Evolutionary conservation across 2,329 filamentous ascomycete genomes (phyloP), one percentile per base, ranked within the genome.

Genomic region (Fusarium udum): DNA sequence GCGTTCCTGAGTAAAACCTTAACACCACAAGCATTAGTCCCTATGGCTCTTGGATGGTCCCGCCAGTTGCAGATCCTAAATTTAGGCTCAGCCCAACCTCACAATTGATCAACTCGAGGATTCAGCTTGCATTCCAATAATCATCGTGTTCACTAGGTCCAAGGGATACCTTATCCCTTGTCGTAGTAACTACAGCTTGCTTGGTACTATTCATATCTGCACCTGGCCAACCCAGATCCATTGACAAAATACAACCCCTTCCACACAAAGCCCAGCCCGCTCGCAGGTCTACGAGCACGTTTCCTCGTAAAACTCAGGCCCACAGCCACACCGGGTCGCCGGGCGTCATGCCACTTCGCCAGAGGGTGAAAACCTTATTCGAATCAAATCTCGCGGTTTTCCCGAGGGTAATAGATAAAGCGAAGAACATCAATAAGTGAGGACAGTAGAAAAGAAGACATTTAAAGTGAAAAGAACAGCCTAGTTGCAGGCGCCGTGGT

Each of bases 401-500:
- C 55, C 66, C 70, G 75, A 69, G 55, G 59, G 61, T 66, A 66
- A 74, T 72, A 71, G 37, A 68, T 67, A 71, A 77, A 76, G 52
- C 55, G 57, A 76, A 77, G 67, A 67, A 69, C 61, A 73, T 72
- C 56, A 74, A 72, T 69, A 73, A 62, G 64, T 78, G 69, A 73
- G 77, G 75, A 79, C 78, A 65, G 32, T 69, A 76, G 60, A 77
- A 75, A 72, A 72, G 64, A 65, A 77, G 59, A 77, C 65, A 67
- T 75, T 58, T 56, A 76, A 81, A 62, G 61, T 68, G 65, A 48
- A 72, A 56, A 77, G 75, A 78, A 75, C 77, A 78, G 75, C 76
- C 76, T 69, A 71, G 58, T 71, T 73, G 73, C 64, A 75, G 69
- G 72, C 75, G 71, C 69, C 77, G 70, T 75, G 65, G 67, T 68